Evolutionary conservation across 805 yeast species (phyloP).

Genomic region (Candida michaelii): DNA sequence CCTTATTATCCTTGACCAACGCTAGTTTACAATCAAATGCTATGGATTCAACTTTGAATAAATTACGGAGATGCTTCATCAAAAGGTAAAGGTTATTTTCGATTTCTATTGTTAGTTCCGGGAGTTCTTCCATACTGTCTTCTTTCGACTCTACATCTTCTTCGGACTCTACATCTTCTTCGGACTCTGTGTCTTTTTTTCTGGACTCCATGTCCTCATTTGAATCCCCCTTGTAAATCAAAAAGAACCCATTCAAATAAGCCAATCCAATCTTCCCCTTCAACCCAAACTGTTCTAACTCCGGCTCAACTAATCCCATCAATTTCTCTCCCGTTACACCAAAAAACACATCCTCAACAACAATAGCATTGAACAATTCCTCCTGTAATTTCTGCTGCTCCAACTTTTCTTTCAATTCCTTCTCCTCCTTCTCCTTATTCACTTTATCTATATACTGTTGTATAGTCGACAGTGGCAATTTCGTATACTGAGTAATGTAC

Average conservation of each 20-base stretch:
- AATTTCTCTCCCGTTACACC: slow-evolving; percentile 39
- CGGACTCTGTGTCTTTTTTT: neutral
- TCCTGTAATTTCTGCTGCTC: slow-evolving; percentile 18
- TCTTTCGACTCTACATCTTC: neutral
- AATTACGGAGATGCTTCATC: slow-evolving; percentile 31
- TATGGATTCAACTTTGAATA: slow-evolving; percentile 38
- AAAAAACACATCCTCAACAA: slow-evolving; percentile 51
- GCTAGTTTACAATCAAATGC: slow-evolving; percentile 53
- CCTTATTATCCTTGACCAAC: slow-evolving; percentile 30
- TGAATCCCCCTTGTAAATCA: slow-evolving; percentile 1
- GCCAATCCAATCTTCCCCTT: neutral
- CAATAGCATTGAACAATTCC: slow-evolving; percentile 49
- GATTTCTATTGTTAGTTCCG: slow-evolving; percentile 22
- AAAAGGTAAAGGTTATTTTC: slow-evolving; percentile 45
- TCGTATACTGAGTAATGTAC: slow-evolving; percentile 31
- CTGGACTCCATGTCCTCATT: neutral
- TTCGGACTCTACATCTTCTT: neutral
- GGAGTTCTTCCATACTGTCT: neutral
- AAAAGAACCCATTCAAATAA: neutral
- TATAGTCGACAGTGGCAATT: slow-evolving; percentile 32
- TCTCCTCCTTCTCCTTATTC: slow-evolving; percentile 19
- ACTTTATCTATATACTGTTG: slow-evolving; percentile 33
- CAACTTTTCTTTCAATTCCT: slow-evolving; percentile 18
- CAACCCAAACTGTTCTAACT: slow-evolving; percentile 19
- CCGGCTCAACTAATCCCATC: slow-evolving; percentile 26